Evolutionary conservation across 179 eudicot genomes (phyloP).

Genomic region (Nepenthes alata): DNA sequence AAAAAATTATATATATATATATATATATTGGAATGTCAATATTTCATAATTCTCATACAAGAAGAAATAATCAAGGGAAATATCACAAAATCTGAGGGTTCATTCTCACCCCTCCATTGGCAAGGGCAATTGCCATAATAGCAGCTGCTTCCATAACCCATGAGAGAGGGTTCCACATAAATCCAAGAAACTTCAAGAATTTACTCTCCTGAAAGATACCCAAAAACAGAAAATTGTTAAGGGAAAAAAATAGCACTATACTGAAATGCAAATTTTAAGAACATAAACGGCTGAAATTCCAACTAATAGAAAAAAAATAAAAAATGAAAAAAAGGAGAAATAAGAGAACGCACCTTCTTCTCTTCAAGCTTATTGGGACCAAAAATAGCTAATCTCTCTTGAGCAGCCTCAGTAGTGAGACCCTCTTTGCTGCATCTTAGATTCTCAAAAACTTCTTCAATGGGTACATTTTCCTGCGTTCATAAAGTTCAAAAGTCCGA

Average conservation of each 20-base stretch:
- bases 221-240: neutral
- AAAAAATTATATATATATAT: slow-evolving; percentile 1
- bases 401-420: slow-evolving; percentile 60
- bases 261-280: slow-evolving; percentile 1
- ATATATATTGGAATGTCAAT: slow-evolving; percentile 1
- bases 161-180: slow-evolving; percentile 97
- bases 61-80: neutral
- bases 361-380: slow-evolving; percentile 95
- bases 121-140: slow-evolving; percentile 89
- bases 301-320: neutral
- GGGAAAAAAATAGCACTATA: neutral
- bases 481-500: slow-evolving; percentile 7
- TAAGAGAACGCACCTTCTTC: slow-evolving; percentile 46
- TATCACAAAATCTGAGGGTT: neutral
- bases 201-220: slow-evolving; percentile 67
- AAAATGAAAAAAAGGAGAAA: neutral
- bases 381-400: slow-evolving; percentile 68
- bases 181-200: slow-evolving; percentile 73
- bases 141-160: slow-evolving; percentile 99
- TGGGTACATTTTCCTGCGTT: slow-evolving; percentile 78
- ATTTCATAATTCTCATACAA: neutral
- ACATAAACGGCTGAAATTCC: neutral
- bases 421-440: slow-evolving; percentile 87
- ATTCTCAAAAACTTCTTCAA: slow-evolving; percentile 93
- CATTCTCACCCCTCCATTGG: slow-evolving; percentile 79